phyloP scores from a whole-genome alignment of 306 rosid genomes.

The Biancaea sappan region DNA sequence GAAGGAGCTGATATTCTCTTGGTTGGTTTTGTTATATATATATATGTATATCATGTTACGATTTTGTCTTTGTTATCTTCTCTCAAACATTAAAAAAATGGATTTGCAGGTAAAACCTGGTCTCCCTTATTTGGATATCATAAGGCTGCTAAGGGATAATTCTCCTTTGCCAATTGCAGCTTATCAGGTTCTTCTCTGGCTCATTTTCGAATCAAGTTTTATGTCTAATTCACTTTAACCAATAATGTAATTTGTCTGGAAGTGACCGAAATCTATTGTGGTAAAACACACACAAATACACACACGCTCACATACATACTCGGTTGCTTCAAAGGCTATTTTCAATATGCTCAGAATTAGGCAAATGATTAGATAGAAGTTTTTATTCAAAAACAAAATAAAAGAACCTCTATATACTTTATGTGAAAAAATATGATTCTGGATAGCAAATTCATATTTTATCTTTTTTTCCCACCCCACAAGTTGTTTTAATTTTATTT shows the following conservation, averaged over 20 bases:
- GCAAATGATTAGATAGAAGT: background rate
- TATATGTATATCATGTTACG: background rate
- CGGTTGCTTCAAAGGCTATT: constrained; percentile 23
- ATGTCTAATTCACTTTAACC: constrained; percentile 10
- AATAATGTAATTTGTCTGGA: background rate
- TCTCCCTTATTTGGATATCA: constrained; percentile 88
- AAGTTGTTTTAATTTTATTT: constrained; percentile 7
- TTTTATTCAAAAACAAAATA: constrained; percentile 16
- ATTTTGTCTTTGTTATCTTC: constrained; percentile 6
- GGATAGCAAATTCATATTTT: background rate
- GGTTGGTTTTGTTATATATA: constrained; percentile 54
- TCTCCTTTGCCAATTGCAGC: constrained; percentile 93
- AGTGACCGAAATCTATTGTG: constrained; percentile 1
- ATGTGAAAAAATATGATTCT: constrained; percentile 13
- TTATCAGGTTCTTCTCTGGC: constrained; percentile 69
- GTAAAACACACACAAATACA: no score
- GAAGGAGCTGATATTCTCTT: constrained; percentile 99
- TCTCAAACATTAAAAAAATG: constrained; percentile 27
- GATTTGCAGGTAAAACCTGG: constrained; percentile 89
- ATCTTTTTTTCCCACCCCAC: background rate
- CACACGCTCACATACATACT: no score
- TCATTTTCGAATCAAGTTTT: constrained; percentile 5
- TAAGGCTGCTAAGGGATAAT: constrained; percentile 82
- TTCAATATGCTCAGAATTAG: background rate
- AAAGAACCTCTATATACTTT: background rate